Evolutionary conservation across 2,329 filamentous ascomycete species (phyloP).

Genomic region (Rhynchosporium agropyri): DNA sequence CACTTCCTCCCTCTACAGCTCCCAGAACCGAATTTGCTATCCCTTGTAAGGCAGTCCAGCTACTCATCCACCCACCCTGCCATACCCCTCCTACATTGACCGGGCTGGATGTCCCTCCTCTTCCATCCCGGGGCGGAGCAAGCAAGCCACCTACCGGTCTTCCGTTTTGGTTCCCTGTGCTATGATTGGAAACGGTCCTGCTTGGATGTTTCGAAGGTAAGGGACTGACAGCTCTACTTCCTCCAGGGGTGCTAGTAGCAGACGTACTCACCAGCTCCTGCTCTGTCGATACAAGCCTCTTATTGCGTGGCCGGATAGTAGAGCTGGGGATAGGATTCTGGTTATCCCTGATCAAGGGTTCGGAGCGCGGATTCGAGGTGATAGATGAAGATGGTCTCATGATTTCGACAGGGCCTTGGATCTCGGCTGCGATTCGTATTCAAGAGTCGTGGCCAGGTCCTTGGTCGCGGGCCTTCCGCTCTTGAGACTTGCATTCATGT

Average conservation of each 20-base stretch:
- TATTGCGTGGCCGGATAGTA: conserved; percentile 39
- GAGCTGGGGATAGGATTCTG: conserved; percentile 22
- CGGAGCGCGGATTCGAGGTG: conserved; percentile 7
- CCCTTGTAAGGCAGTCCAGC: conserved; percentile 40
- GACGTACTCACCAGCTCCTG: conserved; percentile 39
- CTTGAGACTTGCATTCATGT: conserved; percentile 31
- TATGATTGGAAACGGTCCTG: conserved; percentile 19
- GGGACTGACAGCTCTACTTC: conserved; percentile 53
- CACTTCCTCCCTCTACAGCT: conserved; percentile 26
- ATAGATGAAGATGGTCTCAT: conserved; percentile 27
- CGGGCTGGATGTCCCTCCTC: conserved; percentile 21
- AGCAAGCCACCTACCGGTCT: conserved; percentile 27
- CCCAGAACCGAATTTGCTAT: conserved; percentile 43
- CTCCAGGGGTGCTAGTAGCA: conserved; percentile 42
- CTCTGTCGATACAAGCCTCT: conserved; percentile 38
- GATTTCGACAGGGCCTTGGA: conserved; percentile 10
- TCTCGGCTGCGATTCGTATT: neutral
- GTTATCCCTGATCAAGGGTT: conserved; percentile 1
- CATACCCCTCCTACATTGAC: conserved; percentile 25
- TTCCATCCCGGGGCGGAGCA: conserved; percentile 24
- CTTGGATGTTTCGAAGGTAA: conserved; percentile 50
- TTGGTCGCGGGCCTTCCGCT: conserved; percentile 26
- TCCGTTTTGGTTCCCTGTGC: conserved; percentile 8
- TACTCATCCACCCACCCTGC: conserved; percentile 40
- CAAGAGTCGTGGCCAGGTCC: conserved; percentile 8